phyloP scores from a whole-genome alignment of 805 yeast genomes.

The Starmerella geochares region DNA sequence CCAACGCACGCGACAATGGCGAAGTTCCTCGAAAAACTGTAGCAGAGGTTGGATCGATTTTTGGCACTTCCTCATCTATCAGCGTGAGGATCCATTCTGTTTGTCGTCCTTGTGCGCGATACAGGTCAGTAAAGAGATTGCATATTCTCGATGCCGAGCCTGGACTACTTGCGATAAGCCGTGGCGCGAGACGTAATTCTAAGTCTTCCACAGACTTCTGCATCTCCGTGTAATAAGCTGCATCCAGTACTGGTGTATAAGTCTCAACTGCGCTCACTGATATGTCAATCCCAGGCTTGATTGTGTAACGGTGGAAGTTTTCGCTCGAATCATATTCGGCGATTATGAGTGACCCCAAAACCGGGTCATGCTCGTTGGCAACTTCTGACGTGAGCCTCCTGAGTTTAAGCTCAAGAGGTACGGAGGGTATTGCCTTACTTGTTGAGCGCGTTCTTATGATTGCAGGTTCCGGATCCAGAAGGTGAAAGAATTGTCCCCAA shows the following conservation, averaged over 20 bases:
- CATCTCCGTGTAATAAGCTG: constrained; percentile 48
- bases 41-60: constrained; percentile 33
- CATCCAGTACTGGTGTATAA: constrained; percentile 36
- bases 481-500: constrained; percentile 69
- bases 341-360: constrained; percentile 10
- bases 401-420: constrained; percentile 19
- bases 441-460: constrained; percentile 30
- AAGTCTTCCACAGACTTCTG: constrained; percentile 45
- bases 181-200: constrained; percentile 35
- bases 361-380: constrained; percentile 9
- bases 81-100: constrained; percentile 63
- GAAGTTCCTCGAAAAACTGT: constrained; percentile 78
- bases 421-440: constrained; percentile 23
- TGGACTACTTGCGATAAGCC: constrained; percentile 20
- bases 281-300: constrained; percentile 1
- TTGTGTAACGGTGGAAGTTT: constrained; percentile 1
- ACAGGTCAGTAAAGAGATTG: constrained; percentile 53
- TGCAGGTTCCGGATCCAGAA: constrained; percentile 44
- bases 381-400: not conserved
- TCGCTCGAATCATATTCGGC: not conserved
- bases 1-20: constrained; percentile 69
- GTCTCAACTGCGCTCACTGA: not conserved
- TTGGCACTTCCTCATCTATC: constrained; percentile 52
- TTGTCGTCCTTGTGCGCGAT: constrained; percentile 59
- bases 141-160: constrained; percentile 15